Conservation (phyloP, 2,329 filamentous ascomycete species). For the Dothistroma pini region DNA sequence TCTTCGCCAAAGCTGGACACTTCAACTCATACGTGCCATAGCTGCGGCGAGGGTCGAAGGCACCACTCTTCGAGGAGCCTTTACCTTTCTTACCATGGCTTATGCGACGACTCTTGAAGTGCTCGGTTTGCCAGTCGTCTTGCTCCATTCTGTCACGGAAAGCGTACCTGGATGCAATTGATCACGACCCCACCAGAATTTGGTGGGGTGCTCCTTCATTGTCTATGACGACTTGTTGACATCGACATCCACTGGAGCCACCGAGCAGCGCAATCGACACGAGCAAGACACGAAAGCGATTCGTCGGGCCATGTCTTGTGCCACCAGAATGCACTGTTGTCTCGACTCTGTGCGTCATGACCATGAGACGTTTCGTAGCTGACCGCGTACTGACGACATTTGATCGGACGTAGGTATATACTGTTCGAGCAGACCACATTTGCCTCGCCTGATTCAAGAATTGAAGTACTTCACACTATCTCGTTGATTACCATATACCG, state of each 20-base stretch:
- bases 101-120: conserved; percentile 3
- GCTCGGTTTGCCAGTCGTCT: conserved; percentile 7
- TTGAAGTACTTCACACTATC: background rate
- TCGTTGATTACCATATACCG: background rate
- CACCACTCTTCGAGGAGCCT: background rate
- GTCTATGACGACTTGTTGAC: conserved; percentile 4
- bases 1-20: conserved; percentile 2
- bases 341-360: background rate
- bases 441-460: background rate
- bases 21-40: conserved; percentile 5
- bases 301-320: background rate
- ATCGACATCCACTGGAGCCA: conserved; percentile 1
- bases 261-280: background rate
- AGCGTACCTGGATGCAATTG: background rate
- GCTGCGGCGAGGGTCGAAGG: conserved; percentile 1
- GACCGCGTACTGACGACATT: conserved; percentile 2
- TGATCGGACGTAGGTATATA: background rate
- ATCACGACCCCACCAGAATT: background rate
- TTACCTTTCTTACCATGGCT: conserved; percentile 4
- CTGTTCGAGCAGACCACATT: background rate
- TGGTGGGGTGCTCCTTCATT: background rate
- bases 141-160: background rate
- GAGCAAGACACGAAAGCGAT: background rate
- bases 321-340: background rate
- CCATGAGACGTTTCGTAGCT: background rate